Percentiles rank a stretch among this genome's conserved stretches.
Evolutionary conservation across 2,329 filamentous ascomycete genomes (phyloP).

Genomic region (Beauveria bassiana): DNA sequence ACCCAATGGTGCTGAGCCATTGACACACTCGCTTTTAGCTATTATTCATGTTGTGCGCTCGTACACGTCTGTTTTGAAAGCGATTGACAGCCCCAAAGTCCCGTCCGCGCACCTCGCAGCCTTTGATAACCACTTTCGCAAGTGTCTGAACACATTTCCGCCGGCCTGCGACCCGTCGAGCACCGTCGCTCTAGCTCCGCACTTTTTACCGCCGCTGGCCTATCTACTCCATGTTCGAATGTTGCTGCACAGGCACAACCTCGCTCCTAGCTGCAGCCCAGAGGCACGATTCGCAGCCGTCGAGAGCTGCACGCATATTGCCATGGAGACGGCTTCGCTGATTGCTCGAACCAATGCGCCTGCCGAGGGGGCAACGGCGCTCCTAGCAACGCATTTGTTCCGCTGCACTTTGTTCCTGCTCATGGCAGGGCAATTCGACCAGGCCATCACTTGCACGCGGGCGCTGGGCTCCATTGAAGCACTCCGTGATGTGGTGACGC

Average conservation of each 20-base stretch:
- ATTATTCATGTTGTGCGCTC: constrained; percentile 76
- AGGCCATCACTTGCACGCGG: constrained; percentile 65
- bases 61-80: constrained; percentile 64
- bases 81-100: constrained; percentile 60
- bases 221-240: constrained; percentile 79
- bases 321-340: constrained; percentile 71
- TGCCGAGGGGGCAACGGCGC: constrained; percentile 60
- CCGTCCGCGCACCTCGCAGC: constrained; percentile 60
- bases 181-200: constrained; percentile 61
- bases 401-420: constrained; percentile 76
- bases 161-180: constrained; percentile 62
- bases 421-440: constrained; percentile 63
- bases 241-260: constrained; percentile 80
- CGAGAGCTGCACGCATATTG: constrained; percentile 65
- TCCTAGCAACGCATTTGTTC: constrained; percentile 80
- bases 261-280: constrained; percentile 61
- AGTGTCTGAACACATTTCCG: constrained; percentile 70
- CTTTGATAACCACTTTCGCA: constrained; percentile 73
- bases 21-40: constrained; percentile 66
- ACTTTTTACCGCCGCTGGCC: constrained; percentile 65
- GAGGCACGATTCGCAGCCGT: constrained; percentile 64
- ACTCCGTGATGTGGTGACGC: constrained; percentile 62
- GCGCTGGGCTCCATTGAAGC: constrained; percentile 63
- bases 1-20: constrained; percentile 43
- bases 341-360: constrained; percentile 57